phyloP scores from a whole-genome alignment of 345 rosid species.

The Populus ilicifolia region DNA sequence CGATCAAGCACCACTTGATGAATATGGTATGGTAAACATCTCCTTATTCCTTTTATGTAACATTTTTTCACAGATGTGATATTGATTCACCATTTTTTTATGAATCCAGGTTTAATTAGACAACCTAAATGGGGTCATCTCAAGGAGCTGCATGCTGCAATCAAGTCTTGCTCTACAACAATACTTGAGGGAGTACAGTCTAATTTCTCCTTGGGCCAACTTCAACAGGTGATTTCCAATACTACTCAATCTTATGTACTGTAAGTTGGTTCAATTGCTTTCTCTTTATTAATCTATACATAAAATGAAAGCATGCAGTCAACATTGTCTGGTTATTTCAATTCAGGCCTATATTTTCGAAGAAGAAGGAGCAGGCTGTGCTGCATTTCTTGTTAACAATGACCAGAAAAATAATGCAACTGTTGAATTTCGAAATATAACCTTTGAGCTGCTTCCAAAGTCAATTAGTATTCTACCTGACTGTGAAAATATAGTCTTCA shows the following conservation, averaged over 20 bases:
- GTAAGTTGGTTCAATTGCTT: too few species aligned
- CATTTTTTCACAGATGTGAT: too few species aligned
- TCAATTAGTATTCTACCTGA: constrained; percentile 67
- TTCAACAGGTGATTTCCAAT: constrained; percentile 43
- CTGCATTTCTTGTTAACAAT: constrained; percentile 65
- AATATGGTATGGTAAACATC: constrained; percentile 42
- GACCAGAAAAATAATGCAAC: constrained; percentile 23
- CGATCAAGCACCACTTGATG: constrained; percentile 83
- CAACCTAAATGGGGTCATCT: constrained; percentile 89
- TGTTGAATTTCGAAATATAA: constrained; percentile 48
- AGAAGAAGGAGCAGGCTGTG: constrained; percentile 37
- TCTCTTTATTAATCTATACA: too few species aligned
- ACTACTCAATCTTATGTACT: too few species aligned
- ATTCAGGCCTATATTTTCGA: constrained; percentile 59
- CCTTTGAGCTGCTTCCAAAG: constrained; percentile 49
- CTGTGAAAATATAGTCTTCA: constrained; percentile 57
- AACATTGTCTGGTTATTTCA: neutral
- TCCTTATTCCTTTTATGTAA: too few species aligned
- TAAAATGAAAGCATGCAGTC: neutral
- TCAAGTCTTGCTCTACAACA: constrained; percentile 53
- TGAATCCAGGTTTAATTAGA: constrained; percentile 49
- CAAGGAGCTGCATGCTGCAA: constrained; percentile 58
- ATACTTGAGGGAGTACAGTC: constrained; percentile 42
- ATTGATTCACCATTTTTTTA: too few species aligned
- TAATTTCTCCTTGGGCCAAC: constrained; percentile 35